Percentiles rank a stretch among this genome's conserved stretches.
These are phyloP conservation scores for Zanthoxylum bungeanum DNA, from an alignment of 345 rosid species.

Conservation along the genomic window DNA sequence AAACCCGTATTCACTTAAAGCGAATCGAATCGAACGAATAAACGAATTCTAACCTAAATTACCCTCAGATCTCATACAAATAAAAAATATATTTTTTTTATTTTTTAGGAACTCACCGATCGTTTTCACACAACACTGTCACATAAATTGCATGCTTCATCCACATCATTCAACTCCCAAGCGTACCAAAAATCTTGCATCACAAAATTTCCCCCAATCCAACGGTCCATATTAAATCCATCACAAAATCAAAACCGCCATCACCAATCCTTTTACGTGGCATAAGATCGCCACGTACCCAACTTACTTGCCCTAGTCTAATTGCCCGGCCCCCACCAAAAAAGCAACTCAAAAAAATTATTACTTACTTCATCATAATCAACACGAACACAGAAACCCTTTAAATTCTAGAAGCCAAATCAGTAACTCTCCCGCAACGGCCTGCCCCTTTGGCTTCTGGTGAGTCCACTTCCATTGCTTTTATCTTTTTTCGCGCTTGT, in stretches of 20 bases:
- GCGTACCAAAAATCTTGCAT: too few species aligned
- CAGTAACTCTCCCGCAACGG: neutral
- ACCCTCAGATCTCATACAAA: too few species aligned
- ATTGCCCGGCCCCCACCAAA: neutral
- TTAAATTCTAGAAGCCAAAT: neutral
- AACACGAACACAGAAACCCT: neutral
- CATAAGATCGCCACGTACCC: neutral
- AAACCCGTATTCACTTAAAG: too few species aligned
- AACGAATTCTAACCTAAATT: too few species aligned
- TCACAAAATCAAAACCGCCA: neutral
- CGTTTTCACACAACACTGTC: too few species aligned
- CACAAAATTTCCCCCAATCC: neutral
- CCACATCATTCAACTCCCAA: too few species aligned
- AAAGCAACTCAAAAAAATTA: neutral
- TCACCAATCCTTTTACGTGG: neutral
- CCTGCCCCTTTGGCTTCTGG: neutral
- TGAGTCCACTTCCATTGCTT: neutral
- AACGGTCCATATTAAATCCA: neutral
- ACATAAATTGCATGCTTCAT: too few species aligned
- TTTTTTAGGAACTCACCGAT: too few species aligned
- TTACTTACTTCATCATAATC: too few species aligned
- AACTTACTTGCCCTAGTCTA: neutral
- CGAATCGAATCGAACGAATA: too few species aligned
- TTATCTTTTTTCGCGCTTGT: neutral
- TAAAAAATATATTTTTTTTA: too few species aligned